Evolutionary conservation across 2,329 filamentous ascomycete species (phyloP).

Genomic region (Penicillium sp.): DNA sequence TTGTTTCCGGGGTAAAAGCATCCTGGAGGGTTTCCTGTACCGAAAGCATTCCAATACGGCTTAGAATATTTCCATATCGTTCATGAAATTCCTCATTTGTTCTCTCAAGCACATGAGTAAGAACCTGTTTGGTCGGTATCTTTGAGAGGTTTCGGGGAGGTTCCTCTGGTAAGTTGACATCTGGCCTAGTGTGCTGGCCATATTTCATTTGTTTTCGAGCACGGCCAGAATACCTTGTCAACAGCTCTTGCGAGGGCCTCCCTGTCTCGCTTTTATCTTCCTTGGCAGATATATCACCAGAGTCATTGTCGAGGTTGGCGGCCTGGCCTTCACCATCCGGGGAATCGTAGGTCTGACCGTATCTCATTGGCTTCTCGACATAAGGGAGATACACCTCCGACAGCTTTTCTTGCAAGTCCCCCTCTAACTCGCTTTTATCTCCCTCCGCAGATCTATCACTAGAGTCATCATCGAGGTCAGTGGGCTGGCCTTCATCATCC

Average conservation of each 20-base stretch:
- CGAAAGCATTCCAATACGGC: not conserved
- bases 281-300: not conserved
- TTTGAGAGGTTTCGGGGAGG: not conserved
- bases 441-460: not conserved
- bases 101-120: not conserved
- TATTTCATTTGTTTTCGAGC: not conserved
- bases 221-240: not conserved
- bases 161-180: not conserved
- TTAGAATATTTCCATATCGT: not conserved
- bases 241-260: not conserved
- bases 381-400: not conserved
- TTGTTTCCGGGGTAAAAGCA: not conserved
- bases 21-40: not conserved
- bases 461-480: not conserved
- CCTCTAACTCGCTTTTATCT: not conserved
- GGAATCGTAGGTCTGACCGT: not conserved
- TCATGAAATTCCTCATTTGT: not conserved
- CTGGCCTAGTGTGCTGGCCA: not conserved
- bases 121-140: not conserved
- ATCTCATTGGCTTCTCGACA: not conserved
- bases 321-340: too few species aligned
- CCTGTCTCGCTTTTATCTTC: not conserved
- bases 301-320: not conserved
- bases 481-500: not conserved
- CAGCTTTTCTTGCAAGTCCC: not conserved